Evolutionary conservation across 768 basidiomycete genomes (phyloP), one percentile per base, ranked within the genome.

Genomic region (Trametes punicea): DNA sequence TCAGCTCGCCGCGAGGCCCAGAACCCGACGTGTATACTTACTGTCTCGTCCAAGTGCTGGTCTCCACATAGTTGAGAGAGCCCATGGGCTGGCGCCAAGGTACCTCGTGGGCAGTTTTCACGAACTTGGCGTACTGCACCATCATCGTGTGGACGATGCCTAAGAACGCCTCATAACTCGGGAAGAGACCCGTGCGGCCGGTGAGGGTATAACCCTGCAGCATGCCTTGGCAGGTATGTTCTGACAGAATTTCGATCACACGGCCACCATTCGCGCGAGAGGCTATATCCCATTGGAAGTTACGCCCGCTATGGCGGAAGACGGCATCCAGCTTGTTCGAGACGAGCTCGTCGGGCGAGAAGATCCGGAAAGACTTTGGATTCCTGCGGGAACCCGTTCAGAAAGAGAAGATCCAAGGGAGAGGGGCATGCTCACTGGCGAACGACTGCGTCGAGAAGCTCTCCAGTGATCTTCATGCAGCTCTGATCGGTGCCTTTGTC

Each of bases 171-270:
- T 96, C 93, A 69, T 96, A 94, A 26, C 84, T 87, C 2, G 93
- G 92, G 81, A 96, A 92, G 30, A 95, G 75, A 11, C 83, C 92
- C 0, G 86, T 88, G 36, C 87, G 77, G 8, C 93, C 93, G 0
- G 93, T 95, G 42, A 97, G 81, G 6, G 91, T 93, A 71, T 95
- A 95, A 2, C 93, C 93, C 70, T 97, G 90, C 11, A 95, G 75
- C 86, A 93, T 93, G 21, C 88, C 91, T 67, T 93, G 89, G 62
- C 88, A 88, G 9, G 89, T 91, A 65, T 93, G 91, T 65, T 92
- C 90, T 6, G 87, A 90, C 16, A 95, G 82, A 53, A 94, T 93
- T 71, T 96, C 93, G 56, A 93, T 77, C 41, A 95, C 82, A 8
- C 92, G 84, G 0, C 93, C 93, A 36, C 89, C 90, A 59, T 85